These are phyloP conservation scores for Aciculosporium take DNA, from an alignment of 2,329 filamentous ascomycete genomes.

Conservation along the genomic window DNA sequence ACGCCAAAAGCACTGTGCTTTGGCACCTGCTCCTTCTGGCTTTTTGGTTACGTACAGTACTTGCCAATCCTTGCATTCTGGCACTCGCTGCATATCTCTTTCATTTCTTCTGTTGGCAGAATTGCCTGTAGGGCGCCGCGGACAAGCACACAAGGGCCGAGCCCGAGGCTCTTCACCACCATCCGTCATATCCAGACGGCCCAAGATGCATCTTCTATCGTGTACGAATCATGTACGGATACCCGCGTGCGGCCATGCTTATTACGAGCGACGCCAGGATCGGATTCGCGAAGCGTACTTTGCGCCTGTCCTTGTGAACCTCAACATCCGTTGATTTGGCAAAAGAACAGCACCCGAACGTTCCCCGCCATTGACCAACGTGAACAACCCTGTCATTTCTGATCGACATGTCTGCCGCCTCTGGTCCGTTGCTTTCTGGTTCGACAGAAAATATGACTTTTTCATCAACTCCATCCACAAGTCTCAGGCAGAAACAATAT, in stretches of 20 bases:
- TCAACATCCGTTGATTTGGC: no score
- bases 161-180: neutral
- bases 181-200: neutral
- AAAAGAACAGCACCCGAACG: neutral
- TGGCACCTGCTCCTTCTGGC: no score
- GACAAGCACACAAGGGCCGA: neutral
- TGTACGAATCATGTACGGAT: neutral
- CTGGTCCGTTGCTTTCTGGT: neutral
- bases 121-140: neutral
- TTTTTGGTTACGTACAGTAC: no score
- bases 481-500: neutral
- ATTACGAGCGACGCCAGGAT: neutral
- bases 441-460: neutral
- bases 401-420: neutral
- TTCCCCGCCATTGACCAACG: neutral
- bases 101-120: neutral
- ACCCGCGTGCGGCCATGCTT: neutral
- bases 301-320: no score
- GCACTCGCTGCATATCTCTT: neutral
- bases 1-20: neutral
- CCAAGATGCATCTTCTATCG: neutral
- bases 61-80: neutral
- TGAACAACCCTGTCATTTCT: neutral
- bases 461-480: neutral
- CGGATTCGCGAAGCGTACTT: no score